Conservation (phyloP, 495 filamentous ascomycete species). For the Aspergillus conjunctus region DNA sequence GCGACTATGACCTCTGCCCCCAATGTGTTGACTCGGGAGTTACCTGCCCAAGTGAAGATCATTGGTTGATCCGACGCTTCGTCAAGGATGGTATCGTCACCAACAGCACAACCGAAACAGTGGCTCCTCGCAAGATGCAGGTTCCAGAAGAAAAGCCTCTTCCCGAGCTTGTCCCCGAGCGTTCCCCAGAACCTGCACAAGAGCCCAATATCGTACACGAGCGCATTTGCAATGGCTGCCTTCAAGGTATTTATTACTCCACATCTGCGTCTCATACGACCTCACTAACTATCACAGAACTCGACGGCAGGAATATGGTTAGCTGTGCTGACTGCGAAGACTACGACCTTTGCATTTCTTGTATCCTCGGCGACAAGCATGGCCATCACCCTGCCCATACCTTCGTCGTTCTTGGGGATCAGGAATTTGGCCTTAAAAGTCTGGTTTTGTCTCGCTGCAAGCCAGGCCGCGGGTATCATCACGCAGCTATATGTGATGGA, state of each 20-base stretch:
- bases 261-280: constrained; percentile 1
- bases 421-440: constrained; percentile 42
- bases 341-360: constrained; percentile 86
- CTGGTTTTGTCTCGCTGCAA: constrained; percentile 62
- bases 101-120: constrained; percentile 79
- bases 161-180: constrained; percentile 17
- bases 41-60: constrained; percentile 71
- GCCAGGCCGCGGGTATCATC: constrained; percentile 78
- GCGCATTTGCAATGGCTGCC: constrained; percentile 92
- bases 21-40: constrained; percentile 73
- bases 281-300: constrained; percentile 49
- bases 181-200: constrained; percentile 18
- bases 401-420: constrained; percentile 55
- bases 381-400: constrained; percentile 91
- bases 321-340: constrained; percentile 85
- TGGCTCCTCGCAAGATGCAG: constrained; percentile 59
- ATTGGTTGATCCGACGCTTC: constrained; percentile 93
- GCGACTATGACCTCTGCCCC: constrained; percentile 93
- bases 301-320: constrained; percentile 76
- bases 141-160: constrained; percentile 17
- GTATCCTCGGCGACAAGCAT: constrained; percentile 74
- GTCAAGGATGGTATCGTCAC: constrained; percentile 76
- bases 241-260: constrained; percentile 56
- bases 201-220: constrained; percentile 25
- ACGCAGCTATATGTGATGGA: constrained; percentile 91